Evolutionary conservation across 208 protist species (phyloP), one percentile per base, ranked within the genome.

Genomic region (Angomonas deanei): DNA sequence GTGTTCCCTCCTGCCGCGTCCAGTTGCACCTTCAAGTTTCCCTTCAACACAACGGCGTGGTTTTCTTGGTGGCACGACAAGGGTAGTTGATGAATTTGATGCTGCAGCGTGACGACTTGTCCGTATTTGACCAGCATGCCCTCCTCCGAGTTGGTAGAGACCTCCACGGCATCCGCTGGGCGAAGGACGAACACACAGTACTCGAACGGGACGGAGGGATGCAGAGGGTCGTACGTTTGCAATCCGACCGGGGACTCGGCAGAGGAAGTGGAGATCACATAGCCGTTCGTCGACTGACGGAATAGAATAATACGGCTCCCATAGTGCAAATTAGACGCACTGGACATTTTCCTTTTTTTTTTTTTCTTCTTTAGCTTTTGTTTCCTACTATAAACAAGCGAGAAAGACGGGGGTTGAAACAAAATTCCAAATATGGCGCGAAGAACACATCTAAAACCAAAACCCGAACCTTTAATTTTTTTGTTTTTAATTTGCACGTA

Each of bases 91-190:
- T 74, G 70, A 24, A 66, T 47, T 28, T 75, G 70, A 61, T 88
- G 81, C 1, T 79, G 27, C 3, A 84, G 72, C 10, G 75, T 68
- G 21, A 88, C 58, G 0, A 68, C 75, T 47, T 88, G 77, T 1
- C 77, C 78, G 67, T 83, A 88, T 57, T 88, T 88, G 8, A 85
- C 68, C 23, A 74, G 46, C 11, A 76, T 67, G 23, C 68, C 75
- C 23, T 55, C 39, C 11, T 66, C 64, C 1, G 53, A 55, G 26
- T 31, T 64, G 15, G 23, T 47, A 15, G 34, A 58, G n/a, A 53
- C 38, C 27, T 72, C 66, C 1, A 72, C 64, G 1, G 68, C 52
- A 34, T 88, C 81, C 17, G 77, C 81, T 8, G 59, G 57, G 39
- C 56, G 62, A 4, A 88, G 52, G 1, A 73, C 66, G 34, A 84